Percentiles rank a stretch among this genome's conserved stretches.
Conservation (phyloP, 1,284 basidiomycete species). For the Malassezia globosa region DNA sequence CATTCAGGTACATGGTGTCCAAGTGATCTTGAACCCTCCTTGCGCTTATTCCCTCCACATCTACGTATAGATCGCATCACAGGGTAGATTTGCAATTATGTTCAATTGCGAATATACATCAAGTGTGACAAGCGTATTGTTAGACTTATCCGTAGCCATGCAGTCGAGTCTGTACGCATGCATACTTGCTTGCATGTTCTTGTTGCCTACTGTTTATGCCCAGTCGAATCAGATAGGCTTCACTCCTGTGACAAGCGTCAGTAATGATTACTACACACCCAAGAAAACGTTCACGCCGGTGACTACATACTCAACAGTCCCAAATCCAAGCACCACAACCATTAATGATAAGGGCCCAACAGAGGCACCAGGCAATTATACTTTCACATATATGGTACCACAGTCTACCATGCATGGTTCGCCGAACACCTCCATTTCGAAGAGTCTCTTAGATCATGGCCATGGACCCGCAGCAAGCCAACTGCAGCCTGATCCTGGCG, state of each 20-base stretch:
- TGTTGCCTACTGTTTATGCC: too few relatives aligned
- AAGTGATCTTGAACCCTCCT: too few relatives aligned
- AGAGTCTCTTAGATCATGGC: conserved; percentile 1
- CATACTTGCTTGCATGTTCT: too few relatives aligned
- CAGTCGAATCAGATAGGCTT: too few relatives aligned
- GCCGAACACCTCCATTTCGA: conserved; percentile 3
- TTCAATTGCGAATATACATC: too few relatives aligned
- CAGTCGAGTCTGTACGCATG: too few relatives aligned
- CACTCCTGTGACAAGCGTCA: background rate
- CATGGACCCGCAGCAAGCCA: conserved; percentile 3
- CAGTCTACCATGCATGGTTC: conserved; percentile 6
- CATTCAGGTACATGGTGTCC: too few relatives aligned
- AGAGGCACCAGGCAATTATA: background rate
- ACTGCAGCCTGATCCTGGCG: conserved; percentile 1
- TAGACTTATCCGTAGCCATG: too few relatives aligned
- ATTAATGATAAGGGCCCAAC: conserved; percentile 9
- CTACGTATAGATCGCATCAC: too few relatives aligned
- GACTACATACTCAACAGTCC: background rate
- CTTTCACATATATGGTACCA: conserved; percentile 12
- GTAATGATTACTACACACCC: conserved; percentile 16
- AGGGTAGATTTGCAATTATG: too few relatives aligned
- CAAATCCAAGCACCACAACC: background rate
- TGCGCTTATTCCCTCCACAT: too few relatives aligned
- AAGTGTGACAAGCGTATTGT: too few relatives aligned
- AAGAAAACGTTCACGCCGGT: conserved; percentile 11